Evolutionary conservation across 106 monocot species (phyloP), one percentile per base, ranked within the genome.

Genomic region (Dactylorhiza incarnata): DNA sequence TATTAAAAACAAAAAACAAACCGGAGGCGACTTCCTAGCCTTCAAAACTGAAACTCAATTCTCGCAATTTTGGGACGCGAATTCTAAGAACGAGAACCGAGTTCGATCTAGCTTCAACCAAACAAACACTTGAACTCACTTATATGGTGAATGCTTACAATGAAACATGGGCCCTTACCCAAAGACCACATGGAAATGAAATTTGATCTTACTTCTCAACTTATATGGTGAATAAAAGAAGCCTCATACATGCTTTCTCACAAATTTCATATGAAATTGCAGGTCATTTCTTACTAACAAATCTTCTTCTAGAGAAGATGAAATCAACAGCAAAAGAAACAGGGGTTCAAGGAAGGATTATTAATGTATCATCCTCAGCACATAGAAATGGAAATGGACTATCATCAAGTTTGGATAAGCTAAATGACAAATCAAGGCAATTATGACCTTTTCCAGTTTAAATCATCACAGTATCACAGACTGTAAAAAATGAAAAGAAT

Each of bases 301-400:
- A 81, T 46, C 75, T 93, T 61, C 84, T 93, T 19, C 78, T 91
- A 24, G 85, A 89, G 11, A 93, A 91, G 83, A 88, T 93, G 85
- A 96, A 93, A 84, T 51, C 81, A 23, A 91, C 96, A 17, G 86
- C 91, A n/a, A 89, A 89, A 72, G 77, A 93, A 81, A 91, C 90
- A 47, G 93, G 96, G 52, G 81, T 86, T 50, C 87, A 89, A 49
- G 95, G 96, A 54, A 89, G 91, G 77, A 96, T 93, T 68, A 72
- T 96, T 25, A 93, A 87, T 81, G 81, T 93, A 24, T 93, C 95
- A 13, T 96, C 91, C 2, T 29, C 15, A 0, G 84, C 84, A 48
- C 96, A 96, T 45, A 68, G 2, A 49, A 73, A 61, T 77, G 74
- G 84, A 17, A 81, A 89, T 71, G 81, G 79, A 13, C 83, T 86